phyloP scores from a whole-genome alignment of 1,284 basidiomycete species.

The Tetrapyrgos nigripes region DNA sequence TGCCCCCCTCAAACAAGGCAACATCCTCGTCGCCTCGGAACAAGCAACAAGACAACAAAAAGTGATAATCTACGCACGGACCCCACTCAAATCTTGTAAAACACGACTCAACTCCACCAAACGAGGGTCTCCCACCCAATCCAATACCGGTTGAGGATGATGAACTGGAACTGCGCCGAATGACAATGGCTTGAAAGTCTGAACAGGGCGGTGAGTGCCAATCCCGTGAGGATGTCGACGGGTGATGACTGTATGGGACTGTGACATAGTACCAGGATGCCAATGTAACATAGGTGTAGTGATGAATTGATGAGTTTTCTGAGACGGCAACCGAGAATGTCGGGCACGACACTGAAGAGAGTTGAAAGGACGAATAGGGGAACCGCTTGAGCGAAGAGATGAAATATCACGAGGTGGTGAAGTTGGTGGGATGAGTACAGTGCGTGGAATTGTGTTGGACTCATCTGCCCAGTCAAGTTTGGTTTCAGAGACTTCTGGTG shows the following conservation, averaged over 20 bases:
- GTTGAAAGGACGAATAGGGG: not conserved
- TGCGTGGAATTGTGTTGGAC: not conserved
- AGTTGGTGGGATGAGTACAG: not conserved
- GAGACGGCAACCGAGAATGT: too few species aligned
- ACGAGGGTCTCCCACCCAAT: not conserved
- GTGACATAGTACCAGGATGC: not conserved
- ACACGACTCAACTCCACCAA: not conserved
- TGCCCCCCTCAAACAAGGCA: not conserved
- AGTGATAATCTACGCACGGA: not conserved
- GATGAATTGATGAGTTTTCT: too few species aligned
- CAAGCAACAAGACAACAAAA: not conserved
- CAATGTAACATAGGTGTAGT: too few species aligned
- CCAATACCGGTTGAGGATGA: not conserved
- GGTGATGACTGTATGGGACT: not conserved
- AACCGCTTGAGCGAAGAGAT: not conserved
- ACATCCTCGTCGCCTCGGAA: not conserved
- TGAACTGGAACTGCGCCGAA: not conserved
- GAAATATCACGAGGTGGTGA: conserved; percentile 1
- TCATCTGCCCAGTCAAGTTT: conserved; percentile 3
- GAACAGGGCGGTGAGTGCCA: not conserved
- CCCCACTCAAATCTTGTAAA: not conserved
- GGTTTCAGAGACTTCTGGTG: too few species aligned
- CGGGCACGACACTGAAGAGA: not conserved
- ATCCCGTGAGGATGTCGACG: not conserved
- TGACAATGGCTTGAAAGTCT: not conserved